Evolutionary conservation across 2,329 filamentous ascomycete species (phyloP), one percentile per base, ranked within the genome.

Genomic region (Eurotiales sp.): DNA sequence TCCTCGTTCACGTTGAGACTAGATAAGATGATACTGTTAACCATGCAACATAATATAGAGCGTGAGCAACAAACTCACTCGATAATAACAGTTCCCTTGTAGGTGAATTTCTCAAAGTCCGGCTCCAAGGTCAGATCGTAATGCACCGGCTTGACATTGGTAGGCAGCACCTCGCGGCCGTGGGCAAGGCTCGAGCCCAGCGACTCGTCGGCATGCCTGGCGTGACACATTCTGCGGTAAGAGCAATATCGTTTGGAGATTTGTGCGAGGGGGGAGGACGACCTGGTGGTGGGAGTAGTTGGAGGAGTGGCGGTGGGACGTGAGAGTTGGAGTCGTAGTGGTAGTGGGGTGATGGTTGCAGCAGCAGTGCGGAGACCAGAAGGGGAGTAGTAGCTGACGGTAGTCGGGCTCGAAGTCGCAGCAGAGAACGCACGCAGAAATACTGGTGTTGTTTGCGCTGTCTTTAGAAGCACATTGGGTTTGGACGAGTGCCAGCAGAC

Each of bases 91-190:
- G 80, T 86, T 58, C 92, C 92, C 54, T 92, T 82, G 68, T 92
- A 97, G 57, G 84, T 90, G 72, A 93, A 90, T 58, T 86, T 90
- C 61, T 87, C 80, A 61, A 97, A 88, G 75, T 96, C 83, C 50
- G 92, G 90, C 75, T 97, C 93, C 56, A 97, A 79, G 1, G 88
- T 93, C 61, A 97, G 74, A 70, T 95, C 84, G 73, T 97, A 97
- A 75, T 97, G 90, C 34, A 80, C 74, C n/a, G 92, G 91, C 69
- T 92, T 87, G 64, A 96, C 90, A 66, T 96, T 95, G 72, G 85
- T 84, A 47, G 92, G 93, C 61, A 97, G 80, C 58, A 97, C 86
- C 76, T 95, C 87, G 62, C 92, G 85, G 58, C 82, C 84, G 60
- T 81, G 79, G 47, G 79, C 72, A 60, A 86, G 74, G 62, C 77